Evolutionary conservation across 179 eudicot genomes (phyloP).

Genomic region (Patellifolia procumbens): DNA sequence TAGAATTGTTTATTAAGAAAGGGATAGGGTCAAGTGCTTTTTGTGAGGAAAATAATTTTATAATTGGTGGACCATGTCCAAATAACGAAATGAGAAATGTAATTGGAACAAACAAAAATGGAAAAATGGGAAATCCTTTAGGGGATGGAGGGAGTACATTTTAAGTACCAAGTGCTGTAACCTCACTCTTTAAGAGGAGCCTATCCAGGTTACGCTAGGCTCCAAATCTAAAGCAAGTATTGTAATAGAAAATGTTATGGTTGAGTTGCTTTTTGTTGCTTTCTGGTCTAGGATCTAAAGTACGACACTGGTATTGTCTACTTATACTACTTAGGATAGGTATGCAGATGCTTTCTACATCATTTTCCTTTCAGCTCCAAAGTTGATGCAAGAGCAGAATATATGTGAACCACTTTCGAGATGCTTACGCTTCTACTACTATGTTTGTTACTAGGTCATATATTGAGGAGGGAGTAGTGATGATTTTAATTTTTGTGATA

Average conservation of each 20-base stretch:
- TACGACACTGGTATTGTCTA: not conserved
- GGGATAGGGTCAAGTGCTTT: too few relatives aligned
- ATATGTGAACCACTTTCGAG: not conserved
- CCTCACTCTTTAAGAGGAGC: not conserved
- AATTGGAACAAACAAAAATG: too few relatives aligned
- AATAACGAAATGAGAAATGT: too few relatives aligned
- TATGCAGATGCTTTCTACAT: too few relatives aligned
- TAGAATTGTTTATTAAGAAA: too few relatives aligned
- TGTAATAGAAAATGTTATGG: not conserved
- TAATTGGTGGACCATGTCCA: too few relatives aligned
- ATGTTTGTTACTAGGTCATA: not conserved
- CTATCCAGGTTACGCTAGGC: not conserved
- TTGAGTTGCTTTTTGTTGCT: not conserved
- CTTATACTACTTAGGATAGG: not conserved
- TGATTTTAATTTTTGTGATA: too few relatives aligned
- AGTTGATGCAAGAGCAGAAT: not conserved
- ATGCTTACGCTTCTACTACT: not conserved
- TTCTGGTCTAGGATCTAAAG: not conserved
- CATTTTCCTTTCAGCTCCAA: not conserved
- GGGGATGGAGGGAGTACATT: too few relatives aligned
- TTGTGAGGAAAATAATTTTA: too few relatives aligned
- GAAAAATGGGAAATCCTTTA: too few relatives aligned
- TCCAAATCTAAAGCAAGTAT: not conserved
- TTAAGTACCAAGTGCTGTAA: not conserved
- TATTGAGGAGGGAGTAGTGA: too few relatives aligned